Percentiles rank a stretch among this genome's conserved stretches.
These are phyloP conservation scores for Vicia faba DNA, from an alignment of 306 rosid genomes.

Conservation along the genomic window DNA sequence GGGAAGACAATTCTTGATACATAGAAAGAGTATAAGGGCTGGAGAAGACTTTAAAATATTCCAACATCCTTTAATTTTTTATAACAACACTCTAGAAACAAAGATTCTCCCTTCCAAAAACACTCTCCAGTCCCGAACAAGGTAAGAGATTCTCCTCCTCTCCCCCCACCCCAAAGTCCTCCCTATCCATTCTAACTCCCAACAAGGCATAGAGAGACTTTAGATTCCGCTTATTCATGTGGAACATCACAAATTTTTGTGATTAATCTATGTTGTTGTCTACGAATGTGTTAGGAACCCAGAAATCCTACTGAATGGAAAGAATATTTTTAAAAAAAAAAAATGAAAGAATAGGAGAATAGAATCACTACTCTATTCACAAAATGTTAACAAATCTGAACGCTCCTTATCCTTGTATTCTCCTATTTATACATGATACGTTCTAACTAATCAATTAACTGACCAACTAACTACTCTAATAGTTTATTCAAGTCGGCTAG, in stretches of 20 bases:
- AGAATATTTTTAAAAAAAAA: background rate
- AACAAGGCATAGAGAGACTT: conserved; percentile 7
- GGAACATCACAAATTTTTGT: background rate
- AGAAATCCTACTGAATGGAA: background rate
- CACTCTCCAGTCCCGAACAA: background rate
- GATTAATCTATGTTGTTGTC: conserved; percentile 5
- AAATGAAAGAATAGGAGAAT: background rate
- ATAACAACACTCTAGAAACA: background rate
- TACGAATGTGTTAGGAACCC: conserved; percentile 3
- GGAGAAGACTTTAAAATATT: background rate
- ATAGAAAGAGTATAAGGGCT: background rate
- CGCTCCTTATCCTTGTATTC: conserved; percentile 2
- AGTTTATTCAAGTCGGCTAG: conserved; percentile 25
- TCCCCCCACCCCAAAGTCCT: background rate
- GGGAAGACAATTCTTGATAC: background rate
- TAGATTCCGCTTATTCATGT: conserved; percentile 17
- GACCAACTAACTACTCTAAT: conserved; percentile 13
- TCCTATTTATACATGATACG: background rate
- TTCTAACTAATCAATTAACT: background rate
- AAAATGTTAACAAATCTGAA: background rate
- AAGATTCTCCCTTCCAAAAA: background rate
- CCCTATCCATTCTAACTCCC: background rate
- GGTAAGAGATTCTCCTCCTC: background rate
- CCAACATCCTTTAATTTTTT: background rate
- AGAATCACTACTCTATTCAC: background rate